Evolutionary conservation across 352 stramenopile species (phyloP), one percentile per base, ranked within the genome.

Genomic region (Phytopythium sindhum): DNA sequence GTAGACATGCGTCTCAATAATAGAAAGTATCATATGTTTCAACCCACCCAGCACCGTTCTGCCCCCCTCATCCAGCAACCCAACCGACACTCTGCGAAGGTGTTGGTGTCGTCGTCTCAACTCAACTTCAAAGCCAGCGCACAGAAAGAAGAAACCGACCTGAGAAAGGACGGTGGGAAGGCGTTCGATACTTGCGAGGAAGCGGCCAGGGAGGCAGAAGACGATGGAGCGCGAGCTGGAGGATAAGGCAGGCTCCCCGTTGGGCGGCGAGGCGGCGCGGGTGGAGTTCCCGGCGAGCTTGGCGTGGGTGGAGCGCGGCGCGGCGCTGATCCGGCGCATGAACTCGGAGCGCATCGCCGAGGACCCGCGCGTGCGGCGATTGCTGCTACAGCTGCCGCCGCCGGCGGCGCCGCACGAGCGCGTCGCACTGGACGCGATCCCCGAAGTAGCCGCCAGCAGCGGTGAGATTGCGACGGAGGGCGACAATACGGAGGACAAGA

Each of bases 281-380:
- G 58, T 47, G 19, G 39, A 45, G 47, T 87, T 90, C 61, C 80
- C 78, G 19, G 44, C 63, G 57, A 80, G 68, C 42, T 63, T 92
- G 33, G 76, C 79, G 57, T 94, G 87, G 86, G 76, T 91, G 35
- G 87, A 96, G 65, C 86, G 87, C 57, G 87, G 87, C 52, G 92
- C 87, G 5, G 80, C 85, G 57, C 75, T 96, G 52, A 87, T 96
- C 58, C 84, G 87, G 26, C 86, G 87, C 72, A 96, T 96, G 81
- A 96, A 96, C 65, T 93, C 86, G 51, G 87, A 96, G 71, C 84
- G 87, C 41, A 78, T 96, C 45, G 87, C 87, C 10, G 85, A 95
- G 68, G 87, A 95, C 63, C 84, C 84, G 62, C 85, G 87, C 31
- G 72, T 95, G 50, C 80, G 81, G 12, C 79, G 86, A 0, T 57